Base-by-base conservation (phyloP, 176 grass and related monocot genomes). In the Oryza punctata region DNA sequence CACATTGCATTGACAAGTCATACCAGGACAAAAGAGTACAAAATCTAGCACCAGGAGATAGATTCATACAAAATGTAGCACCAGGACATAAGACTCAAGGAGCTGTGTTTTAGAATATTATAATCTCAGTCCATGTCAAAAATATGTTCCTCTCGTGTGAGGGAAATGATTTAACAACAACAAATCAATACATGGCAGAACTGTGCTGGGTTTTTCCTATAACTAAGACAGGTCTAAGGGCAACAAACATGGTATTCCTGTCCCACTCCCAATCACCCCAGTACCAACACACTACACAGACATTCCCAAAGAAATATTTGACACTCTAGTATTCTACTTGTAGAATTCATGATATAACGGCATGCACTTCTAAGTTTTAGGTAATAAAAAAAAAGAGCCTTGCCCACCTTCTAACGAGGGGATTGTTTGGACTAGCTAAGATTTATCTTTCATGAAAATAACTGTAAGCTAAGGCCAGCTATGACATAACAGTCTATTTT, bases 381-480 rank as follows among this genome's bases (percentile, higher is more conserved):
- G 32, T 35, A 7, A 43, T 26, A 82, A 49, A 64, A 10, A 10
- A 66, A 9, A 75, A 43, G 3, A 29, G 29, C 1, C 50, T 7
- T 43, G 7, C 11, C 46, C 70, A 26, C 65, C 19, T 40, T 61
- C 21, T 75, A 75, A 9, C 1, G 2, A 70, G 27, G 65, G 21
- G 35, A 29, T 10, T 77, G 6, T 82, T 82, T 72, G 32, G 16
- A 72, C 67, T 66, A 54, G 12, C 44, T 65, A 72, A 83, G 43
- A 12, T 63, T 63, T 67, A 80, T 73, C 16, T 59, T 40, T 67
- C 47, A 54, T 80, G 12, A 86, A 65, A 86, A 47, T 30, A 80
- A 67, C 32, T 12, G 8, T 67, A 71, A 28, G 18, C 43, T 14
- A 65, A 54, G 30, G 23, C 1, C 13, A 72, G 64, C 54, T 60